Percentiles rank a stretch among this genome's conserved stretches.
phyloP scores from a whole-genome alignment of 2,329 filamentous ascomycete species.

The Passalora sequoiae region DNA sequence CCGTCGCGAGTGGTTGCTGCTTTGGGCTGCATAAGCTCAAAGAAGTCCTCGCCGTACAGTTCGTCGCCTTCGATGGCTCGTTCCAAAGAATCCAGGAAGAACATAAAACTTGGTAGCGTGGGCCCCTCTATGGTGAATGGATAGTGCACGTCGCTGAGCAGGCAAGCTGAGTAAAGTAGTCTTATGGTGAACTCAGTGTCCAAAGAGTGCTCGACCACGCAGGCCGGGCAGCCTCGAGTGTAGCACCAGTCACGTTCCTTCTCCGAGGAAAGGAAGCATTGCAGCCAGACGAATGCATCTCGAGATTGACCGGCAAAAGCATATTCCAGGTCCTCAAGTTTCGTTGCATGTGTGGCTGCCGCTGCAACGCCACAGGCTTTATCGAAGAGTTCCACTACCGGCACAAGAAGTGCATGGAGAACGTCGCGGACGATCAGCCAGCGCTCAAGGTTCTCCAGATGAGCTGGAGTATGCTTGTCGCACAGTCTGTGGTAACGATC shows the following conservation, averaged over 20 bases:
- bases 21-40: slow-evolving; percentile 41
- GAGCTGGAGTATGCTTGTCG: slow-evolving; percentile 35
- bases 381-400: slow-evolving; percentile 53
- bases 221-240: slow-evolving; percentile 52
- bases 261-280: slow-evolving; percentile 51
- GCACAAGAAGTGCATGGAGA: slow-evolving; percentile 54
- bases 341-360: slow-evolving; percentile 44
- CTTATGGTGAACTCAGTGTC: slow-evolving; percentile 46
- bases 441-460: slow-evolving; percentile 32
- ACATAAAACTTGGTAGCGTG: slow-evolving; percentile 34
- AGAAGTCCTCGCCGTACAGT: slow-evolving; percentile 43
- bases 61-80: slow-evolving; percentile 39
- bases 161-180: slow-evolving; percentile 44
- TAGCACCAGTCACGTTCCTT: slow-evolving; percentile 53
- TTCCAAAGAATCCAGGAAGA: slow-evolving; percentile 42
- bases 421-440: slow-evolving; percentile 55
- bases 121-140: slow-evolving; percentile 32
- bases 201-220: slow-evolving; percentile 41
- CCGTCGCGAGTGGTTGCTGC: slow-evolving; percentile 40
- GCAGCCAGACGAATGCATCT: slow-evolving; percentile 54
- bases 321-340: slow-evolving; percentile 51
- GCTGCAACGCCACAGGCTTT: slow-evolving; percentile 51
- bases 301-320: slow-evolving; percentile 54
- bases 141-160: slow-evolving; percentile 41
- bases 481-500: slow-evolving; percentile 45